Base-by-base conservation (phyloP, 2,329 filamentous ascomycete species). In the Ophiostoma pallidulum region DNA sequence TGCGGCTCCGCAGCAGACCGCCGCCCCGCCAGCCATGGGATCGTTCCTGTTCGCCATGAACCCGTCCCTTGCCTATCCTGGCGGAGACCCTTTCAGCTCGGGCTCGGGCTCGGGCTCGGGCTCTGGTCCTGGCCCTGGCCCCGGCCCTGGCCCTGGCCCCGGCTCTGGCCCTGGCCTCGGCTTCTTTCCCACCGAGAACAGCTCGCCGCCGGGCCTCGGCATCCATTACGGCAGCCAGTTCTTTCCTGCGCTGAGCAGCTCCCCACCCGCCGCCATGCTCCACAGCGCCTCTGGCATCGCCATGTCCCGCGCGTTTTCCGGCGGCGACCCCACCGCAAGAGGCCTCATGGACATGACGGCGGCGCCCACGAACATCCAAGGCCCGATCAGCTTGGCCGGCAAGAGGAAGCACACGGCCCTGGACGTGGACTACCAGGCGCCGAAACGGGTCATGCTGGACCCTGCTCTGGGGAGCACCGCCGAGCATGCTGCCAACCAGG, bases 401-500 rank as follows among this genome's bases (percentile, higher is more conserved):
- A 47, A 41, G 38, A 41, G 45, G 35, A 47, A 47, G 45, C 38
- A 38, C 31, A 22, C 3, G 6, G 3, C 22, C 3, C 38, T 47
- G 10, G 45, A 47, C 6, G 38, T 41, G 16, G 45, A 41, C 20
- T 36, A 28, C 31, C 33, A 36, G 8, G 38, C 38, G 2, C 45
- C 20, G 8, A 46, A 46, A 29, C 19, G 36, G 7, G 19, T 29
- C 10, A 46, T 33, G 37, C 44, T 40, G 22, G 44, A 38, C 14
- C 20, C 44, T 3, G 22, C 28, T n/a, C 16, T 37, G 2, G 44
- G 33, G 3, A n/a, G 19, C 10, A 14, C 20, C 6, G 29, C 19
- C 28, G 3, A 7, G 7, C 16, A 33, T 4, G n/a, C 22, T 9
- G 36, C n/a, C n/a, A n/a, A n/a, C n/a, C n/a, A 28, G 13, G 29